Evolutionary conservation across 129 eudicot species (phyloP).

Genomic region (Tanacetum coccineum): DNA sequence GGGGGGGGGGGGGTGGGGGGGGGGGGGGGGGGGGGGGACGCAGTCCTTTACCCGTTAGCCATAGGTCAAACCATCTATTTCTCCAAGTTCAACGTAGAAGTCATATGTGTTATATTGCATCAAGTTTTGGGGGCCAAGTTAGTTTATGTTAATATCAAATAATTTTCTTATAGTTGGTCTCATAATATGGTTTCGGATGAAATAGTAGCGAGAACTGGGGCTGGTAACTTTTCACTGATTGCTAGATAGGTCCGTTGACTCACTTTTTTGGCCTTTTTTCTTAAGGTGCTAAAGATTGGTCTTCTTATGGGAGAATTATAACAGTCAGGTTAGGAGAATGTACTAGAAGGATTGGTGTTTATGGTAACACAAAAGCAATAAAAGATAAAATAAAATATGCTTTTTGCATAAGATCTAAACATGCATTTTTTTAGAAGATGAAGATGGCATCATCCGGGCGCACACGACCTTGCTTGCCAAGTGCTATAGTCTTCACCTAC

Average conservation of each 20-base stretch:
- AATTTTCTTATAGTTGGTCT: too few species aligned
- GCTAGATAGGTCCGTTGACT: not conserved
- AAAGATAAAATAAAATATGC: too few species aligned
- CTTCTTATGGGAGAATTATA: constrained; percentile 45
- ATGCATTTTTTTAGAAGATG: constrained; percentile 50
- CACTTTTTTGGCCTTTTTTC: not conserved
- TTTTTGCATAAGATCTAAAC: constrained; percentile 43
- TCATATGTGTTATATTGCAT: not conserved
- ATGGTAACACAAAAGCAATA: constrained; percentile 41
- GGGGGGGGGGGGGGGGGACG: too few species aligned
- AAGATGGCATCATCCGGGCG: constrained; percentile 35
- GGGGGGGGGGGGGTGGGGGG: too few species aligned
- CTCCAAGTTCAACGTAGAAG: not conserved
- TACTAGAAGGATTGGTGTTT: constrained; percentile 47
- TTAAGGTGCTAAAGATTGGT: constrained; percentile 42
- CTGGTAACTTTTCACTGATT: not conserved
- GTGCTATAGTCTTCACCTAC: too few species aligned
- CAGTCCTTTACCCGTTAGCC: constrained; percentile 4
- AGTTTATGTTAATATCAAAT: too few species aligned
- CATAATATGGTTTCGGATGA: too few species aligned
- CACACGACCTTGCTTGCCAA: constrained; percentile 41
- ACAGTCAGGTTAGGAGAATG: constrained; percentile 48
- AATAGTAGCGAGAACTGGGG: not conserved
- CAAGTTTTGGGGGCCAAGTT: too few species aligned
- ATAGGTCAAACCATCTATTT: constrained; percentile 9